Conservation (phyloP, 345 rosid species). For the Ailanthus altissimus region DNA sequence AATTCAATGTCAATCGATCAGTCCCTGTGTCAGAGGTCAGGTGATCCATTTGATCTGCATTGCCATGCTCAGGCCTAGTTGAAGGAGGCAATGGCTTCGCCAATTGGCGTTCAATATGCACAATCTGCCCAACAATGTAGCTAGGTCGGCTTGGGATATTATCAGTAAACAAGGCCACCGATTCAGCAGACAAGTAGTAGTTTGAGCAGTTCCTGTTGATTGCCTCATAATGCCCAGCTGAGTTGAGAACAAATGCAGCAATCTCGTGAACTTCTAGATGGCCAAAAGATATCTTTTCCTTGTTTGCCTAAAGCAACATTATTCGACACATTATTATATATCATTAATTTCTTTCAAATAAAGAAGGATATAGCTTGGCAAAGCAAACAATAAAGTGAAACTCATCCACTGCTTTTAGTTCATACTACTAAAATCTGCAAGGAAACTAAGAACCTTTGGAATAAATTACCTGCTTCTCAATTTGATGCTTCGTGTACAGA, state of each 20-base stretch:
- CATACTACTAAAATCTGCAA: neutral
- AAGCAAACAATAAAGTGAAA: neutral
- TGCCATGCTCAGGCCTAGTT: slow-evolving; percentile 41
- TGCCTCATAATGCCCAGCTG: slow-evolving; percentile 83
- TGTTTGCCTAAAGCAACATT: slow-evolving; percentile 63
- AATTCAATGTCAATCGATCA: slow-evolving; percentile 57
- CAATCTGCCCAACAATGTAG: slow-evolving; percentile 86
- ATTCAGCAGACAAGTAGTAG: slow-evolving; percentile 88
- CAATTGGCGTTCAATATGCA: slow-evolving; percentile 83
- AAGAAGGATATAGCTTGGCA: neutral
- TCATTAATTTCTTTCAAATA: neutral
- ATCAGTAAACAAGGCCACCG: slow-evolving; percentile 88
- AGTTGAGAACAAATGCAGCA: slow-evolving; percentile 88
- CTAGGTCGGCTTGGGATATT: slow-evolving; percentile 77
- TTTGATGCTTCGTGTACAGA: slow-evolving; percentile 82
- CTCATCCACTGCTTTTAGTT: neutral
- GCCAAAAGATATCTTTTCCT: slow-evolving; percentile 84
- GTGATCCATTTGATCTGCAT: slow-evolving; percentile 41
- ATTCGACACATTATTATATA: neutral
- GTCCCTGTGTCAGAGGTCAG: slow-evolving; percentile 50
- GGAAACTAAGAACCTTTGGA: neutral
- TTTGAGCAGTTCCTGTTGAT: slow-evolving; percentile 67
- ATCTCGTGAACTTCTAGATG: slow-evolving; percentile 89
- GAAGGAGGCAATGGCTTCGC: slow-evolving; percentile 56
- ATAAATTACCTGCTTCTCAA: slow-evolving; percentile 85